A percentile compares a stretch with the other conserved stretches of the same genome.
phyloP scores from a whole-genome alignment of 768 basidiomycete species.

The Coprinopsis cinerea region DNA sequence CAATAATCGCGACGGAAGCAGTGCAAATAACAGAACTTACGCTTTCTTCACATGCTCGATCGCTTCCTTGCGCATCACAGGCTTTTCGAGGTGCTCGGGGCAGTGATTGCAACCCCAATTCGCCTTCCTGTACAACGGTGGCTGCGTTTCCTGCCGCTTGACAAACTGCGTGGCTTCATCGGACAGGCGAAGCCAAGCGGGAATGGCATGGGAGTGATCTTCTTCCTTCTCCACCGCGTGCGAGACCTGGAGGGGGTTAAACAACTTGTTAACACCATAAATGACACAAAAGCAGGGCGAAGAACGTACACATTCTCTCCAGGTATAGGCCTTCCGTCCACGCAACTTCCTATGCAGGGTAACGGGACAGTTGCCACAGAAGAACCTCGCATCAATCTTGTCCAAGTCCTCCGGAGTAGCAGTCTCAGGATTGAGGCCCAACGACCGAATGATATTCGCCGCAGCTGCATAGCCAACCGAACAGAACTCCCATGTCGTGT shows the following conservation, averaged over 20 bases:
- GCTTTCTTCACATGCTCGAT: slow-evolving; percentile 5
- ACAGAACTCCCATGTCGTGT: slow-evolving; percentile 8
- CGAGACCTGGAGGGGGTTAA: slow-evolving; percentile 4
- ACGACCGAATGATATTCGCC: slow-evolving; percentile 1
- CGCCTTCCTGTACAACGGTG: background rate
- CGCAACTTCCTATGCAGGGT: slow-evolving; percentile 6
- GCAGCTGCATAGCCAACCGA: slow-evolving; percentile 10
- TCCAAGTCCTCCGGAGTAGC: slow-evolving; percentile 8
- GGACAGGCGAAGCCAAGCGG: slow-evolving; percentile 6
- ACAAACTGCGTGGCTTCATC: slow-evolving; percentile 4
- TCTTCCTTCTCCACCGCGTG: slow-evolving; percentile 12
- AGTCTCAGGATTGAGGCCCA: slow-evolving; percentile 8
- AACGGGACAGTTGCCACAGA: slow-evolving; percentile 9
- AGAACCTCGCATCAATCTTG: slow-evolving; percentile 8
- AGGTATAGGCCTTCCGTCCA: slow-evolving; percentile 10
- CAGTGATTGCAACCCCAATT: slow-evolving; percentile 12
- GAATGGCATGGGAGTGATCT: slow-evolving; percentile 5
- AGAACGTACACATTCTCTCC: slow-evolving; percentile 12
- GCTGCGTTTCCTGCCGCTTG: slow-evolving; percentile 2
- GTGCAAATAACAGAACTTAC: background rate
- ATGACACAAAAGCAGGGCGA: background rate
- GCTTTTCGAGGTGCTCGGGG: slow-evolving; percentile 6
- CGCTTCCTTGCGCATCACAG: background rate
- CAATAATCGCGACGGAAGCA: background rate
- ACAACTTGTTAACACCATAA: no score